Conservation (phyloP, 176 grass and related monocot species). For the Oryza brachyantha region DNA sequence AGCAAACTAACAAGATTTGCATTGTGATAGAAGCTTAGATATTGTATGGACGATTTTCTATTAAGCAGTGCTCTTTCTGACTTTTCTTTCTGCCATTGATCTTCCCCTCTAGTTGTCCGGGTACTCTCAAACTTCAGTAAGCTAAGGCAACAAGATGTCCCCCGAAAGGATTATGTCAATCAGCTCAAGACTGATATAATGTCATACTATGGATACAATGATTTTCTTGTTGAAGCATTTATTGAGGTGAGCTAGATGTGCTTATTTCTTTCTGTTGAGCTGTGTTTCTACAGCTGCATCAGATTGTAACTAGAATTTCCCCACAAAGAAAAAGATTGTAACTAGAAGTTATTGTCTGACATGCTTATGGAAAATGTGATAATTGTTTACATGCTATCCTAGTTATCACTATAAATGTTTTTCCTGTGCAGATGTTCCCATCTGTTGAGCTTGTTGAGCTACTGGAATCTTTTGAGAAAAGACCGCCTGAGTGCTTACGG, state of each 20-base stretch:
- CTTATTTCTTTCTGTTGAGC: neutral
- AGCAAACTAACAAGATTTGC: neutral
- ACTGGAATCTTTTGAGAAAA: constrained; percentile 92
- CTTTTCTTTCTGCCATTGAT: constrained; percentile 15
- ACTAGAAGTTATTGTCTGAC: constrained; percentile 9
- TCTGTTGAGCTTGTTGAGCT: constrained; percentile 89
- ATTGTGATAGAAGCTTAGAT: constrained; percentile 1
- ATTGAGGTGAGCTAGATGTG: constrained; percentile 52
- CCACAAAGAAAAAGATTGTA: too few species aligned
- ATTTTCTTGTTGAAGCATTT: constrained; percentile 80
- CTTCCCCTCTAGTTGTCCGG: constrained; percentile 76
- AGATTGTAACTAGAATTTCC: constrained; percentile 3
- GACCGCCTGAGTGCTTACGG: constrained; percentile 78
- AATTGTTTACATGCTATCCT: neutral
- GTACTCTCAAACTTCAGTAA: constrained; percentile 86
- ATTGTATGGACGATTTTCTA: neutral
- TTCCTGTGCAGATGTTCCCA: constrained; percentile 71
- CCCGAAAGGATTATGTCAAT: constrained; percentile 78
- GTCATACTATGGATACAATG: constrained; percentile 92
- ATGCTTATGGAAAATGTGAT: neutral
- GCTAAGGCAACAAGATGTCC: constrained; percentile 69
- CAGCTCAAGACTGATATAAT: constrained; percentile 91
- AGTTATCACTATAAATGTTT: constrained; percentile 6
- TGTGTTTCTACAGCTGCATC: neutral
- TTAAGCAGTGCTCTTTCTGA: constrained; percentile 11